A percentile compares a stretch with the other conserved stretches of the same genome.
Evolutionary conservation across 352 stramenopile genomes (phyloP).

Genomic region (Phytophthora foliorum): DNA sequence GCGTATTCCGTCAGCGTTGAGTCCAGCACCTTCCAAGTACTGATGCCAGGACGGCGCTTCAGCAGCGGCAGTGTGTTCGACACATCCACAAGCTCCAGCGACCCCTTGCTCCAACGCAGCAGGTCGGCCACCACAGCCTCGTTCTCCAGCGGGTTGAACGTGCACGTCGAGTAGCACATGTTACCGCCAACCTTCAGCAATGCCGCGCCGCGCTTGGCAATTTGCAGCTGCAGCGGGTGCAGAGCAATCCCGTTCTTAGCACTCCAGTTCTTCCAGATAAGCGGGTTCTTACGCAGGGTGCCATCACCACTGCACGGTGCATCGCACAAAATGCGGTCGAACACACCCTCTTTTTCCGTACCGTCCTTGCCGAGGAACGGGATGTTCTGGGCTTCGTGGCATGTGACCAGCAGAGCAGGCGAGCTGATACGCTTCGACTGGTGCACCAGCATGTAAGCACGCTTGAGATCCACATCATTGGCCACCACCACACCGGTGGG

Average conservation of each 20-base stretch:
- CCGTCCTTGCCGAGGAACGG: constrained; percentile 88
- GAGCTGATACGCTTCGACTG: constrained; percentile 97
- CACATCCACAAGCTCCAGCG: constrained; percentile 94
- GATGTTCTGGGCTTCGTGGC: constrained; percentile 97
- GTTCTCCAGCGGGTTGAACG: constrained; percentile 99
- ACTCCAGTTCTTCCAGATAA: constrained; percentile 96
- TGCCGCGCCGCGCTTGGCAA: constrained; percentile 93
- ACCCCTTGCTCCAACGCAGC: constrained; percentile 91
- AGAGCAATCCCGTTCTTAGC: constrained; percentile 92
- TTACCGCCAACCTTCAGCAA: constrained; percentile 94
- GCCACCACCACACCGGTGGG: constrained; percentile 95
- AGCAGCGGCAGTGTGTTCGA: constrained; percentile 82
- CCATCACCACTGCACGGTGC: constrained; percentile 99
- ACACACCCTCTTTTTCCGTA: constrained; percentile 82
- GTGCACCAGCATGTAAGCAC: constrained; percentile 99
- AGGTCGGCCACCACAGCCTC: constrained; percentile 99
- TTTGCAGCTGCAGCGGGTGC: constrained; percentile 96
- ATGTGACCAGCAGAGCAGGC: constrained; percentile 95
- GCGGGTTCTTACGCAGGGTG: constrained; percentile 98
- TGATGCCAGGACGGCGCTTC: constrained; percentile 88
- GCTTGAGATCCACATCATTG: constrained; percentile 98
- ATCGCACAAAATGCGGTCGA: constrained; percentile 99
- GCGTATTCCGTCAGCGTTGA: constrained; percentile 86
- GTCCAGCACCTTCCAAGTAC: constrained; percentile 95
- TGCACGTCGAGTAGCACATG: constrained; percentile 98